Base-by-base conservation (phyloP, 768 basidiomycete species). In the Panellus pusillus region DNA sequence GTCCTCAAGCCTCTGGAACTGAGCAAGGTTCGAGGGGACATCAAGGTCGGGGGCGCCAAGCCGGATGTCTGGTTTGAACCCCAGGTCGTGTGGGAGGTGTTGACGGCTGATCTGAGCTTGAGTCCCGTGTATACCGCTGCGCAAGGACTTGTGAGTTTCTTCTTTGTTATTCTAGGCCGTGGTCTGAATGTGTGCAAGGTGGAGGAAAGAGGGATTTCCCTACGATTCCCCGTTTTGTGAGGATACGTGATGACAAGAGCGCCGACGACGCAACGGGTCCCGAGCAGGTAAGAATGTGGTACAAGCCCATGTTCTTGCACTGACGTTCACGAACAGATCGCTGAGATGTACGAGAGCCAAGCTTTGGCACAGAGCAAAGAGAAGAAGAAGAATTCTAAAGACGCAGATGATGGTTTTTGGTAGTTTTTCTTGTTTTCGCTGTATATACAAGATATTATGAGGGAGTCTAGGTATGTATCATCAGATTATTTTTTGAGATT, bases 41-140 rank as follows among this genome's bases (percentile, higher is more conserved):
- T 97, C 60, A 93, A 93, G 69, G 69, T 86, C 42, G 96, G 95
- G 37, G 91, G 89, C 4, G 94, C 94, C 37, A 98, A 98, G 68
- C 96, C 97, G 13, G 96, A 99, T 64, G 79, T 97, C 27, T 98
- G 92, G 93, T 95, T 99, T 70, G 96, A 98, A 68, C 96, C 97
- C 17, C 91, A 90, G 72, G 74, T 97, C 17, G 93, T 99, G 2
- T 98, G 97, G 96, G 97, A 99, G 72, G 95, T 99, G 43, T 80
- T 98, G 65, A 91, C 96, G 2, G 97, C 97, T 7, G 97, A 99
- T 73, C 70, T 99, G 64, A 97, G 93, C 70, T 73, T 98, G 72
- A 98, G 95, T 72, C 97, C 97, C 8, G 80, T 98, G 47, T 98
- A 98, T 65, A 90, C 89, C n/a, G 95, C 94, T 4, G 94, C 89